Evolutionary conservation across 2,329 filamentous ascomycete species (phyloP).

Genomic region (Arachnomyces sp.): DNA sequence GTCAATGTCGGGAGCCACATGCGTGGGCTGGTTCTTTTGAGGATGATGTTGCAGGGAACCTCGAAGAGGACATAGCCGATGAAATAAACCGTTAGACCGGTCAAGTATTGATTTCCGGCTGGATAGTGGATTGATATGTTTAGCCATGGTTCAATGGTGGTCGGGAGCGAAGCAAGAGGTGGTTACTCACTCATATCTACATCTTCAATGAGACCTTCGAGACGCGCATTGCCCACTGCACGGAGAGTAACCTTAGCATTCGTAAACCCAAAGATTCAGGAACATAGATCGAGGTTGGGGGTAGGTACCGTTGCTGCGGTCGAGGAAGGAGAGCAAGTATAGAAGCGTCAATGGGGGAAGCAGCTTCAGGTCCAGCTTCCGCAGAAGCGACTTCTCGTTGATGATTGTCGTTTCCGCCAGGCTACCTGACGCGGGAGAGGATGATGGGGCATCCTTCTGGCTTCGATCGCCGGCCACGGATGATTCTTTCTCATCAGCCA

Average conservation of each 20-base stretch:
- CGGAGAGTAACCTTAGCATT: neutral
- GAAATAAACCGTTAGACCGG: constrained; percentile 33
- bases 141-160: too few species aligned
- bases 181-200: constrained; percentile 28
- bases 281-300: neutral
- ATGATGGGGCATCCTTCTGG: too few species aligned
- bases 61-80: constrained; percentile 33
- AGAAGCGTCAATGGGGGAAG: constrained; percentile 38
- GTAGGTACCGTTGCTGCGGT: constrained; percentile 33
- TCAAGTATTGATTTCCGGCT: constrained; percentile 34
- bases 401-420: constrained; percentile 18
- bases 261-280: neutral
- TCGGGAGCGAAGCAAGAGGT: neutral
- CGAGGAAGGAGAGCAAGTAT: constrained; percentile 39
- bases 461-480: too few species aligned
- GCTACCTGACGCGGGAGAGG: constrained; percentile 10
- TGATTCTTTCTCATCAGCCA: too few species aligned
- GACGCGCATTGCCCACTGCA: constrained; percentile 31
- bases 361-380: constrained; percentile 38
- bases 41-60: constrained; percentile 36
- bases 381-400: constrained; percentile 33
- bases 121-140: constrained; percentile 1
- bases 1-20: constrained; percentile 36
- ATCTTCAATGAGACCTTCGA: constrained; percentile 32
- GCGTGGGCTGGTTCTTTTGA: constrained; percentile 32